These are phyloP conservation scores for Hypoxylon cercidicola DNA, from an alignment of 495 filamentous ascomycete genomes.

Conservation along the genomic window DNA sequence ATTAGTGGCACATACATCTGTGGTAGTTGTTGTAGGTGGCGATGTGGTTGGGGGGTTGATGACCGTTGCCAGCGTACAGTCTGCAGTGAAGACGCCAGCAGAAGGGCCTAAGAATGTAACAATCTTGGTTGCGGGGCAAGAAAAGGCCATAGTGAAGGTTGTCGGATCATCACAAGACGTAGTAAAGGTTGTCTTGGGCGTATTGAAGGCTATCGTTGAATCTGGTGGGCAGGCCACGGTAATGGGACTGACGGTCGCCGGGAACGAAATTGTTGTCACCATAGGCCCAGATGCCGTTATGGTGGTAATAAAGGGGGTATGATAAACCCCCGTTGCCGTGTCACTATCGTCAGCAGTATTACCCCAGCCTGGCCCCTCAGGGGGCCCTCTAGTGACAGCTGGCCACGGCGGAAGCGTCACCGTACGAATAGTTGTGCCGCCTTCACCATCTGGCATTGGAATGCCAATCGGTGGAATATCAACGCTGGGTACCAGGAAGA, in stretches of 20 bases:
- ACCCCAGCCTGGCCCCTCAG: neutral
- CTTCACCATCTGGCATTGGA: constrained; percentile 13
- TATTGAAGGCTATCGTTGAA: no score
- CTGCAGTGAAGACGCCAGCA: neutral
- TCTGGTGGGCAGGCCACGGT: no score
- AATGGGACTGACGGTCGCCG: no score
- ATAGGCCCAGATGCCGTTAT: neutral
- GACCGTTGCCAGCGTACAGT: neutral
- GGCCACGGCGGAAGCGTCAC: constrained; percentile 38
- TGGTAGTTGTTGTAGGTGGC: no score
- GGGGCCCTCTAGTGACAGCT: constrained; percentile 9
- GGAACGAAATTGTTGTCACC: neutral
- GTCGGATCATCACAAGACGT: neutral
- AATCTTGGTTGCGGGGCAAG: constrained; percentile 3
- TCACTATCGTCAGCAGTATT: neutral
- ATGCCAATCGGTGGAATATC: constrained; percentile 28
- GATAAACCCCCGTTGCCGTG: neutral
- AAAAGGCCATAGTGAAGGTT: neutral
- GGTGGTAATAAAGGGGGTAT: neutral
- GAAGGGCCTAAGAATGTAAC: neutral
- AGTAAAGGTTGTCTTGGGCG: no score
- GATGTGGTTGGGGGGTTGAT: no score
- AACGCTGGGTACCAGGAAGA: constrained; percentile 20
- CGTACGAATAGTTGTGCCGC: constrained; percentile 14
- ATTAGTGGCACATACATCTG: no score